Base-by-base conservation (phyloP, 2,329 filamentous ascomycete genomes). In the Paecilomyces fulvus region DNA sequence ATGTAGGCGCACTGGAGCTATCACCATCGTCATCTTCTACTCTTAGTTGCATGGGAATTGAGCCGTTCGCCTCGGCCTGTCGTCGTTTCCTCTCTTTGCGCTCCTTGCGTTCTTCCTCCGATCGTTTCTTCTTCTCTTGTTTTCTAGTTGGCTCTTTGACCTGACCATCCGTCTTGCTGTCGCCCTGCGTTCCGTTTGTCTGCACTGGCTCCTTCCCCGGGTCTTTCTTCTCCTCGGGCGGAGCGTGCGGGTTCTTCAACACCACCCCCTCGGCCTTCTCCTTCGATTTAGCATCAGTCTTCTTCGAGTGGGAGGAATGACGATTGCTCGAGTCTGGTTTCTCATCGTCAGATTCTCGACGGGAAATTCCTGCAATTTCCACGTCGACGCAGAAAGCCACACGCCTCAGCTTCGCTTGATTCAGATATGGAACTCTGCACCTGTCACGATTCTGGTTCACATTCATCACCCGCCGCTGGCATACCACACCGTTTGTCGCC, bases 371-470 rank as follows among this genome's bases (percentile, higher is more conserved):
- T 2, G 92, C 92, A 67, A 99, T 95, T 71, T 99, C 94, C 3
- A 99, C 92, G 67, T 99, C 94, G 2, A 99, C 94, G 64, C 90
- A 96, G 67, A 99, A 99, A 0, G 92, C 89, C 0, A 99, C 94
- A 54, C 91, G 84, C 55, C 90, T 83, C 58, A 99, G 73, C 70
- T 94, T 96, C 52, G 84, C 83, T 65, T 87, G 84, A 62, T 91
- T 86, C 51, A 99, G 78, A 62, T 95, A 92, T 3, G 83, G 77
- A 30, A 97, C 84, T 23, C 83, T 80, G 70, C 90, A 95, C 61
- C 94, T 80, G 67, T 92, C 86, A 48, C 94, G 83, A 62, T 87
- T 81, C 8, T 77, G 84, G 68, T 97, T 90, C 49, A 96, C 80
- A 67, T 99, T 99, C 76, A 97, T 77, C 7, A 96, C 80, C 61